A percentile compares a stretch with the other conserved stretches of the same genome.
These are phyloP conservation scores for Leccinum subtestaceum DNA, from an alignment of 768 basidiomycete species.

Conservation along the genomic window DNA sequence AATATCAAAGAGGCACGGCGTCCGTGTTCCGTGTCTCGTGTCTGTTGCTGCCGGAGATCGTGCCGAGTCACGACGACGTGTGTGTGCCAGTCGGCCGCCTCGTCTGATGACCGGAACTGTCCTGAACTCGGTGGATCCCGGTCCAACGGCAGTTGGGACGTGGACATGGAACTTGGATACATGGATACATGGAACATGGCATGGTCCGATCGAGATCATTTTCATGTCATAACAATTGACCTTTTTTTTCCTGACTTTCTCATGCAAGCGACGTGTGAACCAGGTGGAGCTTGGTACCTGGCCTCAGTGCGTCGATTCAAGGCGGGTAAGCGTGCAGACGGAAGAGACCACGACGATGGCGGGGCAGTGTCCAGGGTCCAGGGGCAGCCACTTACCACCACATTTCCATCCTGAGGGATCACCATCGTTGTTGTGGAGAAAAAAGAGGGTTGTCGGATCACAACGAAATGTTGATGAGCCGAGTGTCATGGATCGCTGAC, in stretches of 20 bases:
- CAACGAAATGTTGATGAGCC: not conserved
- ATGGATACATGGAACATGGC: not conserved
- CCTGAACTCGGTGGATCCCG: not conserved
- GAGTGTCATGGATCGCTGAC: not conserved
- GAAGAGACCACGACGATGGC: not conserved
- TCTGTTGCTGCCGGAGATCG: not conserved
- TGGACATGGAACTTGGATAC: not conserved
- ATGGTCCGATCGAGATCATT: not conserved
- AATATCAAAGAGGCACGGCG: not conserved
- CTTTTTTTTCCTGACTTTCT: not conserved
- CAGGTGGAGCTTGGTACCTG: not conserved
- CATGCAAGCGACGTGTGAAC: not conserved
- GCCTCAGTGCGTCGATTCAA: not conserved
- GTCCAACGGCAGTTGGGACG: not conserved
- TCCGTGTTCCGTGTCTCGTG: not conserved
- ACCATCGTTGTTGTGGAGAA: not conserved
- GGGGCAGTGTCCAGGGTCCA: not conserved
- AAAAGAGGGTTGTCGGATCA: not conserved
- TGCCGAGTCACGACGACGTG: not conserved
- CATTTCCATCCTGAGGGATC: not conserved
- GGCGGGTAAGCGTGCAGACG: not conserved
- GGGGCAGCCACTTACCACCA: not conserved
- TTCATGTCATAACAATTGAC: not conserved
- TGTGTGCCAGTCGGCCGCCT: not conserved
- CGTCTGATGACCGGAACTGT: not conserved